phyloP scores from a whole-genome alignment of 371 early-diverging fungal genomes.

The Chytridium lagenaria region DNA sequence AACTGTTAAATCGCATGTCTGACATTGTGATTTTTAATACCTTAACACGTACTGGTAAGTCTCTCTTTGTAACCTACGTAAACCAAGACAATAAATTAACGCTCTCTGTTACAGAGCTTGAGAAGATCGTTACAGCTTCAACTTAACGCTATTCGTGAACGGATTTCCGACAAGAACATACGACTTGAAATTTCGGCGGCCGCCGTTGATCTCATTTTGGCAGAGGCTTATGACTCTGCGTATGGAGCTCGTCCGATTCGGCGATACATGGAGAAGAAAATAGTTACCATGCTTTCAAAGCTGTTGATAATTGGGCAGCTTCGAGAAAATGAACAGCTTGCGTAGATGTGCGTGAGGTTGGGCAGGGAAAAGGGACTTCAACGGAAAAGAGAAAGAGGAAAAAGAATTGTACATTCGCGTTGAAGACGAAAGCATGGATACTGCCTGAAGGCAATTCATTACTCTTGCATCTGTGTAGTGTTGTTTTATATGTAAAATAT shows the following conservation, averaged over 20 bases:
- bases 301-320: conserved; percentile 70
- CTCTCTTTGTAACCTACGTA: conserved; percentile 10
- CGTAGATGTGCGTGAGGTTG: conserved; percentile 33
- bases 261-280: conserved; percentile 71
- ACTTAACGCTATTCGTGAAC: conserved; percentile 61
- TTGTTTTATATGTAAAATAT: no score
- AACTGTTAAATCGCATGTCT: conserved; percentile 85
- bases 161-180: conserved; percentile 68
- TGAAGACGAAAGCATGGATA: neutral
- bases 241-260: conserved; percentile 85
- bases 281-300: conserved; percentile 76
- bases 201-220: conserved; percentile 64
- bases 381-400: conserved; percentile 5
- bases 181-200: conserved; percentile 58
- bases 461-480: no score
- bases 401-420: conserved; percentile 13
- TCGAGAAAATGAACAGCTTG: conserved; percentile 45
- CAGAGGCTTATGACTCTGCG: conserved; percentile 72
- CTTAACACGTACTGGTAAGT: conserved; percentile 48
- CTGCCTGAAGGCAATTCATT: neutral
- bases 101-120: conserved; percentile 47
- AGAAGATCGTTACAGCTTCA: conserved; percentile 70
- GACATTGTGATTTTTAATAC: conserved; percentile 81
- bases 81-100: conserved; percentile 15
- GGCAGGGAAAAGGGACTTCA: conserved; percentile 7